A percentile compares a stretch with the other conserved stretches of the same genome.
Conservation (phyloP, 2,329 filamentous ascomycete species). For the Arthrinium puccinioides region DNA sequence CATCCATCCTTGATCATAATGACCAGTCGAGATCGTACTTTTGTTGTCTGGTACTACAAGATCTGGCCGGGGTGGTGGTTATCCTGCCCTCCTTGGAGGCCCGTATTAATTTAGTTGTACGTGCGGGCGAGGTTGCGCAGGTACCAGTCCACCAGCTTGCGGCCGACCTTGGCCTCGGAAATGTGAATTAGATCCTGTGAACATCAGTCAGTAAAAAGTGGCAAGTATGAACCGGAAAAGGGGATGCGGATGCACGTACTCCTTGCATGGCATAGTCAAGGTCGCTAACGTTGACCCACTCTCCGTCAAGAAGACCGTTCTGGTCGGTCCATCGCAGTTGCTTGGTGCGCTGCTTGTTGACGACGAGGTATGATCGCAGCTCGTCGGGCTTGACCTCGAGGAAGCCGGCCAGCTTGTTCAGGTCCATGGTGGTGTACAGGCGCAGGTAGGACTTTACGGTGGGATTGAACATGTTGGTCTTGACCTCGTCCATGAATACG, state of each 20-base stretch:
- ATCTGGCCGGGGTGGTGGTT: conserved; percentile 1
- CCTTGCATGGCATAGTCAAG: conserved; percentile 96
- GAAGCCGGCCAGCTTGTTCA: conserved; percentile 97
- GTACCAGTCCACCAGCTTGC: conserved; percentile 98
- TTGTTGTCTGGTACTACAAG: too few relatives aligned
- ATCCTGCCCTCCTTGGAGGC: background rate
- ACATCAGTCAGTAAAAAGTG: conserved; percentile 15
- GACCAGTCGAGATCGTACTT: too few relatives aligned
- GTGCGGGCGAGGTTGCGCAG: conserved; percentile 92
- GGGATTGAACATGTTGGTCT: conserved; percentile 97
- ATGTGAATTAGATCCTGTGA: conserved; percentile 89
- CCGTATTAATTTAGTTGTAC: conserved; percentile 53
- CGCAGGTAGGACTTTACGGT: conserved; percentile 98
- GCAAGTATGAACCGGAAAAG: conserved; percentile 3
- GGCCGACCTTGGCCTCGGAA: conserved; percentile 95
- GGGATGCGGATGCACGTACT: conserved; percentile 45
- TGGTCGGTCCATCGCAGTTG: conserved; percentile 92
- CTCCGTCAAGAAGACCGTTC: conserved; percentile 82
- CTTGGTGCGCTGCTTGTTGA: conserved; percentile 98
- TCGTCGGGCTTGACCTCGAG: conserved; percentile 95
- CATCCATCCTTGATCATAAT: conserved; percentile 1
- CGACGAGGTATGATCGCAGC: conserved; percentile 84
- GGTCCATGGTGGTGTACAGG: conserved; percentile 98
- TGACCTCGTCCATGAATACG: conserved; percentile 99
- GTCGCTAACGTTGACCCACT: conserved; percentile 88